Evolutionary conservation across 495 filamentous ascomycete genomes (phyloP).

Genomic region (Talaromyces adpressus): DNA sequence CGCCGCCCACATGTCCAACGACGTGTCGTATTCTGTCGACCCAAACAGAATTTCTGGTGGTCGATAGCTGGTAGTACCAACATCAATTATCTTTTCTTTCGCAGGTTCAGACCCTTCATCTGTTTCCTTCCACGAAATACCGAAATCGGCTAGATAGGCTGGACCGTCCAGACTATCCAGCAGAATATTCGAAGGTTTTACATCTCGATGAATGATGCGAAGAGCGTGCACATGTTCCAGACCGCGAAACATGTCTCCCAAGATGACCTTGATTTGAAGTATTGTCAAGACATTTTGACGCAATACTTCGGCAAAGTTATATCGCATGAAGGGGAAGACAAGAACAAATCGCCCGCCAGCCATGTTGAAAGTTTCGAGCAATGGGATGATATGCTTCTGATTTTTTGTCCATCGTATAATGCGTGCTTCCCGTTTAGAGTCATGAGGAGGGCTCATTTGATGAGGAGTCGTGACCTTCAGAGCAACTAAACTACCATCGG

Average conservation of each 20-base stretch:
- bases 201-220: slow-evolving; percentile 83
- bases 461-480: slow-evolving; percentile 82
- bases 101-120: slow-evolving; percentile 55
- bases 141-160: slow-evolving; percentile 82
- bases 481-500: slow-evolving; percentile 48
- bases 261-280: slow-evolving; percentile 36
- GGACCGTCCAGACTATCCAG: slow-evolving; percentile 60
- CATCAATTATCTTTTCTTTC: slow-evolving; percentile 74
- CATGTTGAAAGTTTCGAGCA: slow-evolving; percentile 65
- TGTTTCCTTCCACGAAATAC: slow-evolving; percentile 72
- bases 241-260: slow-evolving; percentile 64
- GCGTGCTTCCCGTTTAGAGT: slow-evolving; percentile 67
- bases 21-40: slow-evolving; percentile 56
- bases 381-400: slow-evolving; percentile 49
- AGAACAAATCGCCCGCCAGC: slow-evolving; percentile 65
- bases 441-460: slow-evolving; percentile 67
- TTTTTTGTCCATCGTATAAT: slow-evolving; percentile 50
- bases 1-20: slow-evolving; percentile 85
- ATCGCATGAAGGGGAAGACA: slow-evolving; percentile 75
- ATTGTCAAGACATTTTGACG: slow-evolving; percentile 36
- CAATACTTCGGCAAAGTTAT: slow-evolving; percentile 62
- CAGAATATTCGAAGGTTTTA: slow-evolving; percentile 89
- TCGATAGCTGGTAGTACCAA: slow-evolving; percentile 88
- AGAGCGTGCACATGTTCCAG: slow-evolving; percentile 63
- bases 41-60: slow-evolving; percentile 91